Evolutionary conservation across 441 rosid species (phyloP).

Genomic region (Pelargonium cotyledonis): DNA sequence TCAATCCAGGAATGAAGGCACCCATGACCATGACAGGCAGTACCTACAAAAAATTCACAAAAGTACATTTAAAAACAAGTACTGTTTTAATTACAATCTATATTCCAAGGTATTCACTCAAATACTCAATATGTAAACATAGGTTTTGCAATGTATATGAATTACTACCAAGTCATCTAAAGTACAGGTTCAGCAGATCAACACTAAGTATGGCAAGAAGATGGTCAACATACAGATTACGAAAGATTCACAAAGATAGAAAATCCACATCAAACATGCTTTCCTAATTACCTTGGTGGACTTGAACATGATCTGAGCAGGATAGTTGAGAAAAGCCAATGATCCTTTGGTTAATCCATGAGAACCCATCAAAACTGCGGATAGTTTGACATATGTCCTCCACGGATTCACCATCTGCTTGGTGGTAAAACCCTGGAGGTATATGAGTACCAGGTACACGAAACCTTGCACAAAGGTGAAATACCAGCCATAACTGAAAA

Average conservation of each 20-base stretch:
- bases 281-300: conserved; percentile 58
- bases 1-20: conserved; percentile 71
- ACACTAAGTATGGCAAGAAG: neutral
- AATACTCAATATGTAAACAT: too few species aligned
- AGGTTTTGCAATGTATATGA: too few species aligned
- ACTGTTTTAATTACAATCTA: too few species aligned
- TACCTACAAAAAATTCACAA: conserved; percentile 33
- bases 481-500: conserved; percentile 81
- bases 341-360: conserved; percentile 86
- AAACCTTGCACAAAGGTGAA: conserved; percentile 84
- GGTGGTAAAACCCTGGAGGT: conserved; percentile 63
- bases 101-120: too few species aligned
- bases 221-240: neutral
- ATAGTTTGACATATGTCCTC: conserved; percentile 68
- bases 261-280: neutral
- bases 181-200: too few species aligned
- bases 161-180: too few species aligned
- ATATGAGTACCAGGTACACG: conserved; percentile 58
- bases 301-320: conserved; percentile 87
- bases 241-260: neutral
- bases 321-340: conserved; percentile 76
- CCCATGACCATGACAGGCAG: conserved; percentile 86
- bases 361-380: conserved; percentile 80
- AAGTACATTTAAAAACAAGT: neutral
- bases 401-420: conserved; percentile 84